phyloP scores from a whole-genome alignment of 2,329 filamentous ascomycete genomes.

The Escovopsis sp. region DNA sequence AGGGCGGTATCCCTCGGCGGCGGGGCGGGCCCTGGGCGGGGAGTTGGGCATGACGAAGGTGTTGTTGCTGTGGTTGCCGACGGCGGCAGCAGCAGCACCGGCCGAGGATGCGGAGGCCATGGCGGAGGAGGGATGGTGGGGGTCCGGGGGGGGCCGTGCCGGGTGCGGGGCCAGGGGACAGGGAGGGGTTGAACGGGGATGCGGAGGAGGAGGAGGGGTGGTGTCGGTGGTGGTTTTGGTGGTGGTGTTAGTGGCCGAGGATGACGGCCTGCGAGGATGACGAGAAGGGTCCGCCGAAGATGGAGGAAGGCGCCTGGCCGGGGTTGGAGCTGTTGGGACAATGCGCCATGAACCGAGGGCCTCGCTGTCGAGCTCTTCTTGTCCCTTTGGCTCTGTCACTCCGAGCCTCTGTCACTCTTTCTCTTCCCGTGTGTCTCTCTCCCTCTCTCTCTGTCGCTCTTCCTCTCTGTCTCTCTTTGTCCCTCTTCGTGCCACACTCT shows the following conservation, averaged over 20 bases:
- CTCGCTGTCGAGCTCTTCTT: too few species aligned
- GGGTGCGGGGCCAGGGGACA: too few species aligned
- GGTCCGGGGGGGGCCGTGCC: not conserved
- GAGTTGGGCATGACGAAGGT: constrained; percentile 88
- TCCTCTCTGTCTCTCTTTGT: too few species aligned
- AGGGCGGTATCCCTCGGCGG: constrained; percentile 64
- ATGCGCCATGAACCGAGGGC: constrained; percentile 30
- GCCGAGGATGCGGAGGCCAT: constrained; percentile 32
- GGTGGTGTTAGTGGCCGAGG: constrained; percentile 13
- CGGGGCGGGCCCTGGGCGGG: constrained; percentile 50
- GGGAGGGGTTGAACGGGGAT: too few species aligned
- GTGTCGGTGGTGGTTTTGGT: constrained; percentile 11
- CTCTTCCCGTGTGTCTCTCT: too few species aligned
- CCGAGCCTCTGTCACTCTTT: constrained; percentile 11
- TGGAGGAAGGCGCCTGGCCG: constrained; percentile 24
- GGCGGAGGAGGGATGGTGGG: constrained; percentile 8
- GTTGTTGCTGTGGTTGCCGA: constrained; percentile 31
- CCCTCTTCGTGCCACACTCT: too few species aligned
- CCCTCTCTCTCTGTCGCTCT: too few species aligned
- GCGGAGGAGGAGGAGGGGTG: constrained; percentile 12
- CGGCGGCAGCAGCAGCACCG: too few species aligned
- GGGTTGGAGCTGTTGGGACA: constrained; percentile 33
- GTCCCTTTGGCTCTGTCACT: too few species aligned
- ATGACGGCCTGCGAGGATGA: constrained; percentile 12
- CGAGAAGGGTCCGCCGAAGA: constrained; percentile 28